Evolutionary conservation across 2,329 filamentous ascomycete species (phyloP), one percentile per base, ranked within the genome.

Genomic region (Talaromyces rugulosus): DNA sequence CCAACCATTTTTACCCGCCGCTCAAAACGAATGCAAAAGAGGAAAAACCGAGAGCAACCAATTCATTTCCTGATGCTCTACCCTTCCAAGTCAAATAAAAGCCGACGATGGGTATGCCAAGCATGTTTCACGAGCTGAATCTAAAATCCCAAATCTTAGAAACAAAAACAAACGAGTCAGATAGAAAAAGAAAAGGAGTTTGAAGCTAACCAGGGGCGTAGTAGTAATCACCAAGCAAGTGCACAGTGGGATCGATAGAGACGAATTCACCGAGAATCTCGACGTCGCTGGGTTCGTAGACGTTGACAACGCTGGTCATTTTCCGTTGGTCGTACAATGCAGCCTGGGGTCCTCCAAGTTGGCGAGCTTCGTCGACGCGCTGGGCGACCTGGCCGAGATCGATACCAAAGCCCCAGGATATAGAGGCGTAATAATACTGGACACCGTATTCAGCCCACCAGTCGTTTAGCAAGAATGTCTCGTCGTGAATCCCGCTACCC

Each of bases 361-460:
- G 16, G n/a, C 30, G 28, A 12, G 42, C 40, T 31, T 59, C 27
- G 27, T 59, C 47, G 23, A 30, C 27, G n/a, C 30, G 34, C 31
- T 53, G 47, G 31, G 44, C 9, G 34, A 31, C 16, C 12, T 42
- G 50, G 30, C 28, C 34, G 33, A 56, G 5, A 36, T 47, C 27
- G 58, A 42, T 23, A 7, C 57, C 63, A 27, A 58, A 53, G 31
- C 63, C 62, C 73, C 74, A 75, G 30, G 64, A 66, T 28, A 78
- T 62, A 60, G 69, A 75, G 3, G 72, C 74, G 47, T 72, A 75
- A 54, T 73, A 76, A 36, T 71, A 70, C 7, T 66, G 63, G 34
- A 59, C 66, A 27, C 69, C 69, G 16, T 74, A 66, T 31, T 62
- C 58, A 11, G 66, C 62, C 73, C 75, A 77, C 1, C 69, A 70